Conservation (phyloP, 2,329 filamentous ascomycete species). For the Dryadomyces quercus-mongolicae region DNA sequence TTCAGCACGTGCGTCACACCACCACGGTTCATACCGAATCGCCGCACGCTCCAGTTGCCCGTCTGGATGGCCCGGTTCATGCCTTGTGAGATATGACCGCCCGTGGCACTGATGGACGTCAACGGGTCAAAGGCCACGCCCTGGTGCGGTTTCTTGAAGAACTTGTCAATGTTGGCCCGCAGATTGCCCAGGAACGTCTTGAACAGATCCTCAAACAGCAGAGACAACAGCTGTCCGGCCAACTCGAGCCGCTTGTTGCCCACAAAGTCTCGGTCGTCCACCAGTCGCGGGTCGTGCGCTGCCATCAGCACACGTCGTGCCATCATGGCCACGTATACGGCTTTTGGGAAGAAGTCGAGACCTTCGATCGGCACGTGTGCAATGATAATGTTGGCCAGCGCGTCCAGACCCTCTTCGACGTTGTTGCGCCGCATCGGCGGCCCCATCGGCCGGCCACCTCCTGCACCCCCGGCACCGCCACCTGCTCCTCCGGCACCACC, state of each 20-base stretch:
- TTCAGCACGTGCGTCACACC: conserved; percentile 95
- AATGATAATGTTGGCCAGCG: conserved; percentile 82
- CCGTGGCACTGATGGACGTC: conserved; percentile 71
- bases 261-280: conserved; percentile 95
- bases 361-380: conserved; percentile 88
- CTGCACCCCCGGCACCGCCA: not conserved
- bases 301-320: conserved; percentile 92
- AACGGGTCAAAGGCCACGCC: conserved; percentile 81
- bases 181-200: conserved; percentile 86
- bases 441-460: conserved; percentile 18
- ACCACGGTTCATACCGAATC: conserved; percentile 96
- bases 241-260: conserved; percentile 94
- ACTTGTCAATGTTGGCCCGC: conserved; percentile 90
- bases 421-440: conserved; percentile 57
- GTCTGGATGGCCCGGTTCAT: conserved; percentile 96
- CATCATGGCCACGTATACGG: conserved; percentile 94
- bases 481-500: conserved; percentile 4
- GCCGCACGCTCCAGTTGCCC: conserved; percentile 94
- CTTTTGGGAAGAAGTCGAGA: conserved; percentile 93
- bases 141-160: conserved; percentile 84
- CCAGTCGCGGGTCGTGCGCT: conserved; percentile 73
- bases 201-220: conserved; percentile 95
- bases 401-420: conserved; percentile 85
- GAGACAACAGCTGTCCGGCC: conserved; percentile 83
- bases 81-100: conserved; percentile 77